These are phyloP conservation scores for Balakata baccata DNA, from an alignment of 345 rosid genomes.

Conservation along the genomic window DNA sequence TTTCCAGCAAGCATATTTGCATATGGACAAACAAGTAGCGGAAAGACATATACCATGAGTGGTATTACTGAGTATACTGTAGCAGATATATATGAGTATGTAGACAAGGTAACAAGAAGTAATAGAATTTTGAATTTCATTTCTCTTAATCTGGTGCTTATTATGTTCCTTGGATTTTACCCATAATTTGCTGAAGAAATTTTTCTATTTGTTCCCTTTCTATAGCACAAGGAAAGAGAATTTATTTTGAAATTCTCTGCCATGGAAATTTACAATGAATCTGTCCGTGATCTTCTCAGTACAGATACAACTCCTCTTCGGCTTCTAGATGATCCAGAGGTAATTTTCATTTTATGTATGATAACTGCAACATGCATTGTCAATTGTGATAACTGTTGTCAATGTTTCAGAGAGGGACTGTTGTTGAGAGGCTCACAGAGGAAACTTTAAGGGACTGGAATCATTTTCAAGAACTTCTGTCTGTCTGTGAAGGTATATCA, in stretches of 20 bases:
- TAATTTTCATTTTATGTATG: constrained; percentile 32
- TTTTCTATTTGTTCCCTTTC: constrained; percentile 6
- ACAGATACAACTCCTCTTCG: constrained; percentile 66
- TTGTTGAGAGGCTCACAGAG: constrained; percentile 80
- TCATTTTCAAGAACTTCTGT: constrained; percentile 76
- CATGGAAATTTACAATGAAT: constrained; percentile 93
- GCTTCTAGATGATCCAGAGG: constrained; percentile 95
- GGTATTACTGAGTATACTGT: constrained; percentile 75
- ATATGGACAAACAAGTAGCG: constrained; percentile 97
- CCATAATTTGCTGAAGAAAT: constrained; percentile 10
- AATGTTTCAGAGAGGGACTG: constrained; percentile 70
- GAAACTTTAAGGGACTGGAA: constrained; percentile 68
- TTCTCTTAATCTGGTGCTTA: background rate
- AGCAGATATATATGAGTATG: constrained; percentile 76
- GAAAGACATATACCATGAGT: constrained; percentile 89
- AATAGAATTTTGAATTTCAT: background rate
- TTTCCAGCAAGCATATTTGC: constrained; percentile 89
- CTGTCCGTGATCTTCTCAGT: constrained; percentile 85
- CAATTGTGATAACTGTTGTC: constrained; percentile 22
- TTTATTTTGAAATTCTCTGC: constrained; percentile 60
- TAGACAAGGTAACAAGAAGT: constrained; percentile 51
- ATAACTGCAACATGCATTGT: constrained; percentile 15
- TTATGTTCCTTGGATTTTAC: background rate
- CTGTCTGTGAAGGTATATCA: constrained; percentile 64
- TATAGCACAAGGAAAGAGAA: constrained; percentile 44